Percentiles rank a stretch among this genome's conserved stretches.
These are phyloP conservation scores for Alternaria hordeiaustralica DNA, from an alignment of 2,329 filamentous ascomycete genomes.

Conservation along the genomic window DNA sequence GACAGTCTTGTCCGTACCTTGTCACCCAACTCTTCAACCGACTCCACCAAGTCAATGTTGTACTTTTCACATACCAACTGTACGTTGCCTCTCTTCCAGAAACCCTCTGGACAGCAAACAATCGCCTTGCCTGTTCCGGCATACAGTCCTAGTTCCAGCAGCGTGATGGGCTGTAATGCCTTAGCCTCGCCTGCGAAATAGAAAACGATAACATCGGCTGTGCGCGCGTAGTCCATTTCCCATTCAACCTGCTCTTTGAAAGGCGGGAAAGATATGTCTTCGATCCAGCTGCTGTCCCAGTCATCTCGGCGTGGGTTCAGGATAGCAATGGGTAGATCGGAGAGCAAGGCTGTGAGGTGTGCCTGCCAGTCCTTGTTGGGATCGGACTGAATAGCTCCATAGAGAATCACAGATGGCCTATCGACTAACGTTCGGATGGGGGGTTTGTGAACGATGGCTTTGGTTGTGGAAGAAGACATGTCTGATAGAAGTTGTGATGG, in stretches of 20 bases:
- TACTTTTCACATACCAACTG: constrained; percentile 60
- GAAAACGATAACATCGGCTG: constrained; percentile 62
- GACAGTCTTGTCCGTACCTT: constrained; percentile 35
- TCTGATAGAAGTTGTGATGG: not conserved
- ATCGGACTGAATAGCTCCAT: constrained; percentile 59
- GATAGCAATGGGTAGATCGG: constrained; percentile 59
- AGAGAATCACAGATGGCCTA: constrained; percentile 61
- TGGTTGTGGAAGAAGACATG: constrained; percentile 18
- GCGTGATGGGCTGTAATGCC: constrained; percentile 61
- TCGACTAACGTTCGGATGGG: constrained; percentile 22
- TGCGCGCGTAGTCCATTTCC: constrained; percentile 65
- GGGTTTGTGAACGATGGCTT: constrained; percentile 31
- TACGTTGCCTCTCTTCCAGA: constrained; percentile 68
- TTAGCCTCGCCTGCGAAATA: constrained; percentile 57
- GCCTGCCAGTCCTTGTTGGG: constrained; percentile 59
- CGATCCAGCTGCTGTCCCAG: constrained; percentile 65
- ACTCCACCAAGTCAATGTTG: constrained; percentile 54
- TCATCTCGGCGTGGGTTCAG: constrained; percentile 63
- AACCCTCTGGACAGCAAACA: constrained; percentile 61
- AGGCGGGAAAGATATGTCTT: constrained; percentile 57
- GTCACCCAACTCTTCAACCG: constrained; percentile 50
- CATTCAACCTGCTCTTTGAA: constrained; percentile 66
- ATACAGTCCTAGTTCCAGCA: constrained; percentile 67
- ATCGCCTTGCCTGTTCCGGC: constrained; percentile 54
- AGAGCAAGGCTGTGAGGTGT: constrained; percentile 47